Conservation (phyloP, 2,329 filamentous ascomycete genomes). For the Colletotrichum simmondsii region DNA sequence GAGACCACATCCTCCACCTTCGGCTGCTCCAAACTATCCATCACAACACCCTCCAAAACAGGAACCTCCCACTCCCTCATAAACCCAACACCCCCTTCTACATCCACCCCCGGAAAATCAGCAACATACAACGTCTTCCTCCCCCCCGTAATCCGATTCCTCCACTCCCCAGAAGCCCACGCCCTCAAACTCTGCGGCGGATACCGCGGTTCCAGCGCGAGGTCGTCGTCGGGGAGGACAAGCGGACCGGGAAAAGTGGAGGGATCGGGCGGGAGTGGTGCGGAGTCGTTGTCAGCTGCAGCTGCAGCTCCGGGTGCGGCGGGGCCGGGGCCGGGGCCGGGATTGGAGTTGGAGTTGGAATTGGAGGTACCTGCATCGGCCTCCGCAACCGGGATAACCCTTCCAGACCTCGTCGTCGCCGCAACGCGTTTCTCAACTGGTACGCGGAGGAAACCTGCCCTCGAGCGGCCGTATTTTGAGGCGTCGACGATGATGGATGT, state of each 20-base stretch:
- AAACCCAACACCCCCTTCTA: slow-evolving; percentile 44
- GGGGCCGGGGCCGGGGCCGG: not conserved
- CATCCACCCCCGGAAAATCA: slow-evolving; percentile 52
- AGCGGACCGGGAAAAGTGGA: slow-evolving; percentile 67
- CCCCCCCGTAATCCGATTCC: slow-evolving; percentile 59
- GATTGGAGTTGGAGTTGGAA: not conserved
- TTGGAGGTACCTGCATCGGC: not conserved
- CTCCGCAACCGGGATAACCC: slow-evolving; percentile 16
- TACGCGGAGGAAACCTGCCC: slow-evolving; percentile 42
- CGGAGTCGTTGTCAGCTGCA: not conserved
- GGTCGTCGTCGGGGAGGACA: slow-evolving; percentile 68
- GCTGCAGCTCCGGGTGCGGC: too few relatives aligned
- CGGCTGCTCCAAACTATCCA: slow-evolving; percentile 36
- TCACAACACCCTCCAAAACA: slow-evolving; percentile 16
- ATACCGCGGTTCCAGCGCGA: slow-evolving; percentile 63
- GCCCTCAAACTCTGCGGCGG: slow-evolving; percentile 62
- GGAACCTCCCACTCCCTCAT: slow-evolving; percentile 56
- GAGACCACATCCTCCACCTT: slow-evolving; percentile 42
- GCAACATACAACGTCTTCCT: slow-evolving; percentile 66
- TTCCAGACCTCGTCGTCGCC: slow-evolving; percentile 43
- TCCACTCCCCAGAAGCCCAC: slow-evolving; percentile 57
- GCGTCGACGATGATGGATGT: slow-evolving; percentile 10
- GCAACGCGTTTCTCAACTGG: slow-evolving; percentile 42
- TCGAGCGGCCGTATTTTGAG: not conserved
- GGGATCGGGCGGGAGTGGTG: slow-evolving; percentile 28